phyloP scores from a whole-genome alignment of 139 green algal genomes.

The Chlorella sp. region DNA sequence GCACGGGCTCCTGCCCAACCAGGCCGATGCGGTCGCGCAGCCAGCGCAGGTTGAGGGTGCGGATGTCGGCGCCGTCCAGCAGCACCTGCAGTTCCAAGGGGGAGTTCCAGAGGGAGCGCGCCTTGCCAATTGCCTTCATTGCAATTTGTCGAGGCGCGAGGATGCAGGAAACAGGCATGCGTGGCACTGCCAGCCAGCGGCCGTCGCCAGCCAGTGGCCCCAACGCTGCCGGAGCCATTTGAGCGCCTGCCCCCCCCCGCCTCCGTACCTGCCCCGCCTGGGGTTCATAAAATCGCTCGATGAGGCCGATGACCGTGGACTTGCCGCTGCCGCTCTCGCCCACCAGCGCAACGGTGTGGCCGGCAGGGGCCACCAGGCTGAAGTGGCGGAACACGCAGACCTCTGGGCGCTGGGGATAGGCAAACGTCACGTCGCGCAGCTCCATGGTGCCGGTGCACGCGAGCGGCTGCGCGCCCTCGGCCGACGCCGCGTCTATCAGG shows the following conservation, averaged over 20 bases:
- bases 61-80: slow-evolving; percentile 82
- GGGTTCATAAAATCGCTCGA: slow-evolving; percentile 90
- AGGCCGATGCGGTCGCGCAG: slow-evolving; percentile 78
- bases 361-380: slow-evolving; percentile 54
- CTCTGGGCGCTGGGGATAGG: slow-evolving; percentile 67
- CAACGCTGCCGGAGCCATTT: too few species aligned
- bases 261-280: slow-evolving; percentile 31
- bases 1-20: slow-evolving; percentile 92
- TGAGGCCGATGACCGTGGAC: slow-evolving; percentile 84
- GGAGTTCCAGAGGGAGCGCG: too few species aligned
- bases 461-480: slow-evolving; percentile 28
- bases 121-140: too few species aligned
- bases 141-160: too few species aligned
- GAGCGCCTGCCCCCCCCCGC: too few species aligned
- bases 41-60: slow-evolving; percentile 76
- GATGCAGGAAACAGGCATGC: too few species aligned
- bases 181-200: too few species aligned
- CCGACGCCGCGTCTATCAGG: slow-evolving; percentile 68
- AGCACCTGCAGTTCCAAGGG: slow-evolving; percentile 58
- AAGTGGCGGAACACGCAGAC: slow-evolving; percentile 69
- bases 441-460: slow-evolving; percentile 29
- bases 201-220: too few species aligned
- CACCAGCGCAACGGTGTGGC: slow-evolving; percentile 85
- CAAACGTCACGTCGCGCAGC: slow-evolving; percentile 59
- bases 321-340: slow-evolving; percentile 93